Base-by-base conservation (phyloP, 2,329 filamentous ascomycete species). In the Aspergillus felis region DNA sequence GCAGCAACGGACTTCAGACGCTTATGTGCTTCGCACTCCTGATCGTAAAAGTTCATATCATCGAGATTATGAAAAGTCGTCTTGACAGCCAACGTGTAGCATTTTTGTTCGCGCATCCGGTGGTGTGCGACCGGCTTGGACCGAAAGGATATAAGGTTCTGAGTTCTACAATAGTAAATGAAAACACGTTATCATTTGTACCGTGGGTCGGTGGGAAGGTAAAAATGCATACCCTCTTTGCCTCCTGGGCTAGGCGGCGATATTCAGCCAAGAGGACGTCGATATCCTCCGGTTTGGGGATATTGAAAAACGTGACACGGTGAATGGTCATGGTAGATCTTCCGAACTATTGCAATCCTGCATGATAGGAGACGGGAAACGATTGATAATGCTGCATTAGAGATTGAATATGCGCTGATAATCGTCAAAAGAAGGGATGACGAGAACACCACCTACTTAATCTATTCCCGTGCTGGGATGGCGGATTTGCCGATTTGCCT, bases 1-100 rank as follows among this genome's bases (percentile, higher is more conserved):
- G 53, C 54, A 12, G 59, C 54, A 42, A 64, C 59, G 9, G 60
- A 58, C 44, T 68, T 66, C 58, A 84, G 69, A 22, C 69, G 73
- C 32, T 68, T 67, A 64, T 85, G 82, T 22, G 81, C 81, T 55
- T 72, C 74, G 61, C 81, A 83, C 47, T 78, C 76, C 17, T 79
- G 75, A 66, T 89, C 86, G 71, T 87, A 89, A 73, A 81, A 89
- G 62, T 81, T 78, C 81, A 88, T 84, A 67, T 88, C 87, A 4
- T 84, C 85, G 50, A 83, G 69, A 58, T 71, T 84, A 53, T 79
- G 78, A 67, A 89, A 89, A 51, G 82, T 79, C 48, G 80, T 84
- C 65, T 83, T 80, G 55, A 80, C 81, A 24, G 83, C 77, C 50
- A 89, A 67, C 2, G 83, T 88, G 75, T 81, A 88, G 51, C 86